phyloP scores from a whole-genome alignment of 2,329 filamentous ascomycete species.

The Colletotrichum abscissum region DNA sequence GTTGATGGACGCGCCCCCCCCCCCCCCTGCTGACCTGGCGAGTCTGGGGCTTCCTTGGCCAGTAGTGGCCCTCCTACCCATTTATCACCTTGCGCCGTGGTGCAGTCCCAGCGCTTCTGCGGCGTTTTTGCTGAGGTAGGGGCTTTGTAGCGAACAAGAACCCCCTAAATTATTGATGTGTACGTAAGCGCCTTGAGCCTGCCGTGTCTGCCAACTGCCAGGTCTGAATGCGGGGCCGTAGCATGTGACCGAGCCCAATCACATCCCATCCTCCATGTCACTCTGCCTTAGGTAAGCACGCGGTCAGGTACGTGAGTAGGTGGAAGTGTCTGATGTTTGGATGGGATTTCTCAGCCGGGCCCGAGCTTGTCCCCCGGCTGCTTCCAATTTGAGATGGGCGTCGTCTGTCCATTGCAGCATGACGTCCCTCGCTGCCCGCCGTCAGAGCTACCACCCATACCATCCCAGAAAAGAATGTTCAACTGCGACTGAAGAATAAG shows the following conservation, averaged over 20 bases:
- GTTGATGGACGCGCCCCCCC: background rate
- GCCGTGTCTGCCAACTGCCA: background rate
- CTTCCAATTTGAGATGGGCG: constrained; percentile 7
- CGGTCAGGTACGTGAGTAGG: background rate
- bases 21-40: background rate
- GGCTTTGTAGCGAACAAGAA: background rate
- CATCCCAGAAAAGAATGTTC: constrained; percentile 1
- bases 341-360: constrained; percentile 10
- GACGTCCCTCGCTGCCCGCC: constrained; percentile 18
- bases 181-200: constrained; percentile 18
- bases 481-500: background rate
- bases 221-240: background rate
- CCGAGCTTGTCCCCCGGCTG: background rate
- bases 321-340: background rate
- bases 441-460: background rate
- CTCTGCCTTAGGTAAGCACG: no score
- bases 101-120: background rate
- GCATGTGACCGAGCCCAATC: background rate
- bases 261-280: background rate
- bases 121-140: background rate
- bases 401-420: constrained; percentile 15
- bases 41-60: constrained; percentile 16
- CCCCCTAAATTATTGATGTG: background rate
- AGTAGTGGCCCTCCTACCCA: background rate
- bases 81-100: background rate